Percentiles rank a stretch among this genome's conserved stretches.
These are phyloP conservation scores for Nannizzia gypsea DNA, from an alignment of 2,329 filamentous ascomycete genomes.

Conservation along the genomic window DNA sequence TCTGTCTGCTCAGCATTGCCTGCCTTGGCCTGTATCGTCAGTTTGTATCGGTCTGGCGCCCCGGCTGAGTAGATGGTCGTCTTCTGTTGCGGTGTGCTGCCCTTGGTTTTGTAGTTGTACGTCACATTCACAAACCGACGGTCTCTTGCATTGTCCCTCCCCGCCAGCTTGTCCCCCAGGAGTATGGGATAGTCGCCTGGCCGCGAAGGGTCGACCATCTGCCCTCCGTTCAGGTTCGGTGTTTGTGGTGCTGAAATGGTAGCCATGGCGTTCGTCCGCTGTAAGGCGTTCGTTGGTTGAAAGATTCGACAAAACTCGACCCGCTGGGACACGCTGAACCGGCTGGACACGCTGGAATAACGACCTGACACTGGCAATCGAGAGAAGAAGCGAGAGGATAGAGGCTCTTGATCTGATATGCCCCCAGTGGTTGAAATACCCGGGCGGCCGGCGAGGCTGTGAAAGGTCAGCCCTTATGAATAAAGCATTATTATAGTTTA, in stretches of 20 bases:
- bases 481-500: slow-evolving; percentile 1
- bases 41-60: slow-evolving; percentile 27
- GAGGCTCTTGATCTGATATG: neutral
- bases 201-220: slow-evolving; percentile 33
- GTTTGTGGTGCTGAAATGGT: slow-evolving; percentile 10
- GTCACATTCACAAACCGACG: slow-evolving; percentile 30
- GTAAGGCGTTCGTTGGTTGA: too few species aligned
- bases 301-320: neutral
- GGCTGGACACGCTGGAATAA: neutral
- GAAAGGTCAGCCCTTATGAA: neutral
- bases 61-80: slow-evolving; percentile 26
- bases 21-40: slow-evolving; percentile 33
- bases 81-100: slow-evolving; percentile 28
- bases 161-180: slow-evolving; percentile 32
- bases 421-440: neutral
- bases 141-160: slow-evolving; percentile 16
- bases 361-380: neutral
- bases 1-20: slow-evolving; percentile 28
- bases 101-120: slow-evolving; percentile 38
- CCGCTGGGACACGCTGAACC: neutral
- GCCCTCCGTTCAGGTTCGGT: slow-evolving; percentile 21
- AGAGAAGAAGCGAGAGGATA: neutral
- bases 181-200: slow-evolving; percentile 37
- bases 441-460: neutral
- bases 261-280: slow-evolving; percentile 5